Conservation (phyloP, 306 rosid species). For the Casuarina glauca region DNA sequence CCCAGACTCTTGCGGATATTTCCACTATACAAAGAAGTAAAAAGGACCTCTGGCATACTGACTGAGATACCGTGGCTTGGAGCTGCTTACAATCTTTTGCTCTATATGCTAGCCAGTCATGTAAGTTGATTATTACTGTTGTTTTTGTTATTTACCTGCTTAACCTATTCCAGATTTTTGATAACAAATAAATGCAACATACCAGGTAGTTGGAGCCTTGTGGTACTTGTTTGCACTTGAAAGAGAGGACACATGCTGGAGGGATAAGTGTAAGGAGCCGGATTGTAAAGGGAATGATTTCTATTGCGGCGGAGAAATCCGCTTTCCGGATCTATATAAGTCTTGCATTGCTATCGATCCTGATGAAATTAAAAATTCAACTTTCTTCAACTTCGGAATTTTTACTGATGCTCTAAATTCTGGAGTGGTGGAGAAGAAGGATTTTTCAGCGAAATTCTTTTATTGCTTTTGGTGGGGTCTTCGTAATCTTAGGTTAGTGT, state of each 20-base stretch:
- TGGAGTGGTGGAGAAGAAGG: constrained; percentile 33
- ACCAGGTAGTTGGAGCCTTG: constrained; percentile 76
- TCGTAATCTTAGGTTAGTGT: constrained; percentile 64
- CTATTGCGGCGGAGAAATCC: constrained; percentile 24
- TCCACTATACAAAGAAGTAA: constrained; percentile 72
- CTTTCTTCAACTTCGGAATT: constrained; percentile 63
- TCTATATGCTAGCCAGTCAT: constrained; percentile 87
- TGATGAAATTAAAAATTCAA: constrained; percentile 18
- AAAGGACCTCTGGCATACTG: constrained; percentile 70
- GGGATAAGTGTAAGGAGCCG: background rate
- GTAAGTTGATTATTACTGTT: constrained; percentile 46
- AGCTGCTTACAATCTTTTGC: constrained; percentile 82
- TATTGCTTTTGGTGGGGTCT: constrained; percentile 98
- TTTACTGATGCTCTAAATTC: constrained; percentile 53
- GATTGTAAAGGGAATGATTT: background rate
- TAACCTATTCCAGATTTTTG: constrained; percentile 1
- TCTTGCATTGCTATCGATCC: constrained; percentile 45
- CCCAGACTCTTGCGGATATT: constrained; percentile 64
- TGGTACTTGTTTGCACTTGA: constrained; percentile 83
- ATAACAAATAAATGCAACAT: constrained; percentile 18
- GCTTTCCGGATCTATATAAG: background rate
- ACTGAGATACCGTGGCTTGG: constrained; percentile 93
- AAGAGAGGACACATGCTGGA: constrained; percentile 66
- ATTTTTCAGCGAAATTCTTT: constrained; percentile 56
- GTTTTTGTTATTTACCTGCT: constrained; percentile 1